Evolutionary conservation across 768 basidiomycete species (phyloP), one percentile per base, ranked within the genome.

Genomic region (Myochromella boudieri): DNA sequence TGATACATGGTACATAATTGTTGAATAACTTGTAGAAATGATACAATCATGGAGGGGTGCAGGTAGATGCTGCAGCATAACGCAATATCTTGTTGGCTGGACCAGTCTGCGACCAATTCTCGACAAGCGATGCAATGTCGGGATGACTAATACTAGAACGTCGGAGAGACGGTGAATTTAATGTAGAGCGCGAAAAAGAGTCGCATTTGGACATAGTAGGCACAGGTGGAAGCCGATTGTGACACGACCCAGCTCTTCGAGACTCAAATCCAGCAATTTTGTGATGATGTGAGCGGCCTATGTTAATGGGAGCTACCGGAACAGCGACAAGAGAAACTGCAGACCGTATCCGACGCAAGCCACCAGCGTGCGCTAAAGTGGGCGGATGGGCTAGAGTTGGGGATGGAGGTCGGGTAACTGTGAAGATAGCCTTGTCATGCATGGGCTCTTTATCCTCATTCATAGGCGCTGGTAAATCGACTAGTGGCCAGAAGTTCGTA

Each of bases 31-130:
- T n/a, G n/a, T n/a, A n/a, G n/a, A n/a, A n/a, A n/a, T n/a, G n/a
- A n/a, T n/a, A n/a, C n/a, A n/a, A n/a, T n/a, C n/a, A n/a, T 41
- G 27, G 21, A 3, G 26, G 22, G 15, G 15, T 5, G 2, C 15
- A 24, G 24, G 9, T n/a, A 48, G 49, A 37, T 20, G 55, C 53
- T 39, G 71, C 62, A 51, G 72, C 72, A 53, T 71, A 77, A 39
- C 74, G 68, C 41, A 66, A 61, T 14, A 81, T 84, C 61, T 76
- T 68, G 54, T 81, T 82, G 28, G 82, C 83, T 7, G 84, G 81
- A 4, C 85, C 82, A 6, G 69, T 60, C 7, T 64, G 60, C 1
- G 76, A 64, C 81, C 81, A 88, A 42, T 80, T 71, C 46, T 80
- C 68, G 44, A 84, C 78, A 14, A 87, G 71, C 6, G 74, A 70